Evolutionary conservation across 345 rosid genomes (phyloP), one percentile per base, ranked within the genome.

Genomic region (Sisymbrium irio): DNA sequence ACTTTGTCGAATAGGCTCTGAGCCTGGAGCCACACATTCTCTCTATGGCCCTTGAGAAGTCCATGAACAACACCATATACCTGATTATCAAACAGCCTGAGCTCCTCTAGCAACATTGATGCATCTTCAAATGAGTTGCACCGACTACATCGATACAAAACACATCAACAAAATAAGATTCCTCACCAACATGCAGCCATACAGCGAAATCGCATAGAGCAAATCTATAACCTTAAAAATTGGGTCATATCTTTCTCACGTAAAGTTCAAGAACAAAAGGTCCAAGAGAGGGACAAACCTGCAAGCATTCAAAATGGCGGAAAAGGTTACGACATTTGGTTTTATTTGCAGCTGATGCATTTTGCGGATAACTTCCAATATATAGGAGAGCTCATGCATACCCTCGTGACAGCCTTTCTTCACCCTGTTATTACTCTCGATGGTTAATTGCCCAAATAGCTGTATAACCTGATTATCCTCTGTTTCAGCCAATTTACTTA

Each of bases 31-130:
- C 98, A 94, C 44, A 88, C 82, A 66, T 81, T 83, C 82, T 87
- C 96, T 69, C 85, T 80, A 40, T 63, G 56, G 8, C 98, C 98
- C 97, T 86, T 87, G 36, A 94, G 95, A 82, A 94, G 98, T 36
- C 98, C 98, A 80, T 85, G 93, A 56, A 96, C 90, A 46, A 94
- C 98, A 54, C 98, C 97, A 71, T 94, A 94, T 14, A 91, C 90
- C 76, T 87, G 86, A 74, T 91, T 81, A 77, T 94, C 98, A 69
- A 94, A 89, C 82, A 86, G 63, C 30, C 85, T 83, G 25, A 94
- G 97, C 89, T 91, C 91, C 85, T 89, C 96, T 85, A 94, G 72
- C 54, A 94, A 65, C 91, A 87, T 75, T 3, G 96, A 88, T 50
- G 98, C 98, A 78, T 91, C 97, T 82, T 94, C 91, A 62, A 85